Evolutionary conservation across 441 rosid genomes (phyloP).

Genomic region (Euphorbia corollata): DNA sequence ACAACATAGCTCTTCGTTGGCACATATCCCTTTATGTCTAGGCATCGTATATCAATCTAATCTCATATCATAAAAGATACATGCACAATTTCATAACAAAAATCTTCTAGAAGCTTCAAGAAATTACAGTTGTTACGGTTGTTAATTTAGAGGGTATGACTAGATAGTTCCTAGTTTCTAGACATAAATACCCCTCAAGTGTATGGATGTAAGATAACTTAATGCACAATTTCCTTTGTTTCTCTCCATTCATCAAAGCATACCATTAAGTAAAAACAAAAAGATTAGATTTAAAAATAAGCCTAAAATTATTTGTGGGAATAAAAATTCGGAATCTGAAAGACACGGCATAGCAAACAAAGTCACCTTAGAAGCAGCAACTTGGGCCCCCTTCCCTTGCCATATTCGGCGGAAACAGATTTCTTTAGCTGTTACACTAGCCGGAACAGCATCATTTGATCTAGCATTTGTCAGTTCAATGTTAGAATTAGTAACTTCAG

Average conservation of each 20-base stretch:
- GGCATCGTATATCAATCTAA: background rate
- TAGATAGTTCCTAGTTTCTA: background rate
- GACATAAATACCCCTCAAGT: background rate
- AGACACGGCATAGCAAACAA: conserved; percentile 16
- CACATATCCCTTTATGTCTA: background rate
- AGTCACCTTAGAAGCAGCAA: conserved; percentile 80
- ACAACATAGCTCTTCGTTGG: no score
- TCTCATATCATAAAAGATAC: background rate
- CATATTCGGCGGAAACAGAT: conserved; percentile 81
- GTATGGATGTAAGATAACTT: background rate
- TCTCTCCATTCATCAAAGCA: background rate
- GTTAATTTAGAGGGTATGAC: background rate
- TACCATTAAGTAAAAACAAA: background rate
- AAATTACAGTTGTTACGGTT: background rate
- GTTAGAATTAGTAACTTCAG: conserved; percentile 55
- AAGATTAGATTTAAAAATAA: background rate
- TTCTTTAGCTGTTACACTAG: conserved; percentile 44
- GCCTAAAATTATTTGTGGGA: background rate
- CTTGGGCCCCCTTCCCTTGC: conserved; percentile 89
- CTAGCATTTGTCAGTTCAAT: conserved; percentile 40
- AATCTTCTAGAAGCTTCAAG: background rate
- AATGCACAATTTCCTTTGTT: background rate
- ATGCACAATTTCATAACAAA: background rate
- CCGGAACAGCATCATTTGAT: conserved; percentile 42
- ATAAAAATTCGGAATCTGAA: background rate